A percentile compares a stretch with the other conserved stretches of the same genome.
phyloP scores from a whole-genome alignment of 129 eudicot species.

The Deinandra increscens region DNA sequence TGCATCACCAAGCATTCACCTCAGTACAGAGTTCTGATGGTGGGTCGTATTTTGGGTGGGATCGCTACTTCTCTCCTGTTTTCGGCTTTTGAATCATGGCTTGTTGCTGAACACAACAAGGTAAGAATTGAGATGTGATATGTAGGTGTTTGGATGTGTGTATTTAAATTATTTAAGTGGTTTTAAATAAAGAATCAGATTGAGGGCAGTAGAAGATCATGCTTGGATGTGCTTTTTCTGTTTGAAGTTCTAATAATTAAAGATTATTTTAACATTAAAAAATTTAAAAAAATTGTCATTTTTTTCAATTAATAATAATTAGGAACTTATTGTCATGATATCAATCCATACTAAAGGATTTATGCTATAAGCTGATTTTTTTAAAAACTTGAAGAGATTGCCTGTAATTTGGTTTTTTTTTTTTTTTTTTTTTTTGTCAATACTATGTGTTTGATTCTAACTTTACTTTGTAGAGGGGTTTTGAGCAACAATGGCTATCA shows the following conservation, averaged over 20 bases:
- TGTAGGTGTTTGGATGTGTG: background rate
- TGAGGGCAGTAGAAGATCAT: background rate
- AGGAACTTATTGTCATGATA: background rate
- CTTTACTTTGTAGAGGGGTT: conserved; percentile 69
- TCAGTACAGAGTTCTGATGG: conserved; percentile 80
- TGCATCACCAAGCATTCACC: conserved; percentile 99
- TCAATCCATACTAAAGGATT: background rate
- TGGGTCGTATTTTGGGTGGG: conserved; percentile 95
- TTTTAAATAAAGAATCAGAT: background rate
- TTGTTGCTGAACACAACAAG: conserved; percentile 99
- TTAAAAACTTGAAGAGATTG: background rate
- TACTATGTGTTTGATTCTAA: conserved; percentile 7
- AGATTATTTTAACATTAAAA: too few species aligned
- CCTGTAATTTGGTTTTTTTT: background rate
- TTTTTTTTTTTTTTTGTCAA: background rate
- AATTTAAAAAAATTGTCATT: too few species aligned
- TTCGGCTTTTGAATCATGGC: conserved; percentile 98
- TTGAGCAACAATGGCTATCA: conserved; percentile 97
- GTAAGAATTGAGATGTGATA: conserved; percentile 33
- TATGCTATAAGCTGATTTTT: background rate
- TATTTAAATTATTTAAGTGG: background rate
- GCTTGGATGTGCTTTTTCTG: background rate
- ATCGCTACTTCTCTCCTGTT: conserved; percentile 96
- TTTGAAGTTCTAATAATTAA: background rate
- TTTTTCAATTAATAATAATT: background rate